Base-by-base conservation (phyloP, 2,329 filamentous ascomycete species). In the Verticillium nonalfalfae region DNA sequence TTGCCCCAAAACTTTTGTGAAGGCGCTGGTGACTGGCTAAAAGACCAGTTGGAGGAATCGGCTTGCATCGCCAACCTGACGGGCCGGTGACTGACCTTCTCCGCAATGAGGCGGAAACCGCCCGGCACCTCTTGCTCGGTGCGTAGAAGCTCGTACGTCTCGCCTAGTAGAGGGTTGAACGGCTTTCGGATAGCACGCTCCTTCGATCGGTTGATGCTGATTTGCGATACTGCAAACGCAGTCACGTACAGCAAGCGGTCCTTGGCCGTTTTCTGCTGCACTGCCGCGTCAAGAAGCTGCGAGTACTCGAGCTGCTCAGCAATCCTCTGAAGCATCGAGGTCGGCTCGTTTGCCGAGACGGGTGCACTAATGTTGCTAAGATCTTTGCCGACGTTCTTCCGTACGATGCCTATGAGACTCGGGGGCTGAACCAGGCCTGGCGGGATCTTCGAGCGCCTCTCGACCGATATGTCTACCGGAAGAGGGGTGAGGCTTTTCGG, bases 1-100 rank as follows among this genome's bases (percentile, higher is more conserved):
- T 98, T 98, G 61, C 95, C 95, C 95, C 95, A 98, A 78, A 99
- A 99, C 72, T 98, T 98, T 72, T 99, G 94, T 26, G 90, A 89
- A 0, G 95, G 95, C 61, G 90, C 88, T 0, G 95, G 91, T 4
- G 90, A 91, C 72, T 98, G 95, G 1, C 91, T 83, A 64, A 97
- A 88, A 2, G 90, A 92, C 95, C 95, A 99, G 61, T 85, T 80
- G 45, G 86, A 83, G 45, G 90, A 87, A 73, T 99, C 95, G 4
- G 94, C 95, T 74, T 98, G 93, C 78, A 93, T 94, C 6, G 95
- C 95, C 70, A 98, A 86, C 65, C 93, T 88, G 14, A 99, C 91
- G 0, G 95, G 95, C 4, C 95, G 89, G 73, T 99, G 95, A 15
- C 87, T 90, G 7, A 99, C 91, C 74, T 99, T 99, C 73, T 99